A percentile compares a stretch with the other conserved stretches of the same genome.
phyloP scores from a whole-genome alignment of 768 basidiomycete species.

The Sarcomyxa edulis region DNA sequence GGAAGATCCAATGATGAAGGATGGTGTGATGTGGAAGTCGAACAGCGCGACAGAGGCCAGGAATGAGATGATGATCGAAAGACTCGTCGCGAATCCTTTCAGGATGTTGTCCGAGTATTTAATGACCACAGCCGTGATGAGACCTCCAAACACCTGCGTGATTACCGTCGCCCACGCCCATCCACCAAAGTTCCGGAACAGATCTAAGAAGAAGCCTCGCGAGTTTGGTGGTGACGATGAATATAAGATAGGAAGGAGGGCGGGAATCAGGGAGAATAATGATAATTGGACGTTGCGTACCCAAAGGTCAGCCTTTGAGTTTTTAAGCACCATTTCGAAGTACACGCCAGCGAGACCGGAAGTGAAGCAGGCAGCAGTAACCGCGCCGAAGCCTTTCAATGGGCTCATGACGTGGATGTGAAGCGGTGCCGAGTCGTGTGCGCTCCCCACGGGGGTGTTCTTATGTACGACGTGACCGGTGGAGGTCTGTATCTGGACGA shows the following conservation, averaged over 20 bases:
- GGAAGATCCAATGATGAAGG: slow-evolving; percentile 81
- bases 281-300: slow-evolving; percentile 87
- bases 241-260: slow-evolving; percentile 75
- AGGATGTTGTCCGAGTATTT: slow-evolving; percentile 94
- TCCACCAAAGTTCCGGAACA: slow-evolving; percentile 83
- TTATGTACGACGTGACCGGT: slow-evolving; percentile 9
- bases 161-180: slow-evolving; percentile 96
- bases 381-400: slow-evolving; percentile 77
- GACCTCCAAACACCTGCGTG: slow-evolving; percentile 88
- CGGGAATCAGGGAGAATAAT: slow-evolving; percentile 87
- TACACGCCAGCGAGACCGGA: slow-evolving; percentile 90
- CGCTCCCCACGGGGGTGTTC: slow-evolving; percentile 51
- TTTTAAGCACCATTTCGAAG: slow-evolving; percentile 91
- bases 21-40: slow-evolving; percentile 80
- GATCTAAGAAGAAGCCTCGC: slow-evolving; percentile 44
- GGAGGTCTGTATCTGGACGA: slow-evolving; percentile 87
- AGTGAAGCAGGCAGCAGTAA: slow-evolving; percentile 81
- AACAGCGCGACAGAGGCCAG: slow-evolving; percentile 89
- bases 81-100: slow-evolving; percentile 95
- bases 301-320: slow-evolving; percentile 81
- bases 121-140: slow-evolving; percentile 94
- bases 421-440: slow-evolving; percentile 54
- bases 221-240: slow-evolving; percentile 32
- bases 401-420: slow-evolving; percentile 77
- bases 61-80: slow-evolving; percentile 94